Evolutionary conservation across 1,284 basidiomycete genomes (phyloP).

Genomic region (Trametes polyzona): DNA sequence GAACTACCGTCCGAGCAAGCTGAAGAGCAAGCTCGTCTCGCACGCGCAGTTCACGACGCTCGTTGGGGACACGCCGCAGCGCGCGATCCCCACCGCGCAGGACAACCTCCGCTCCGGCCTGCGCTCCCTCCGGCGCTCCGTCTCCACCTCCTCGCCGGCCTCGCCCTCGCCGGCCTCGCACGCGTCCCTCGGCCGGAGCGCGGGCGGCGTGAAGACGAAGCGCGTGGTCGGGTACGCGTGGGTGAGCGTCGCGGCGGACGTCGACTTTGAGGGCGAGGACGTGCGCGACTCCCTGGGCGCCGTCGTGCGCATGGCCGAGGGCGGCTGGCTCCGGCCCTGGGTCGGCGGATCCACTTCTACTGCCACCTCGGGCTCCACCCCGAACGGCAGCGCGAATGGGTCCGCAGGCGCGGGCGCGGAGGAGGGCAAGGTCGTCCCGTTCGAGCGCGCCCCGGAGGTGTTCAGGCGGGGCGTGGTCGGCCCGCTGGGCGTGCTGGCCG

Average conservation of each 20-base stretch:
- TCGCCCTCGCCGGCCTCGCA: slow-evolving; percentile 11
- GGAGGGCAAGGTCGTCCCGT: slow-evolving; percentile 45
- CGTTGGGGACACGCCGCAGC: slow-evolving; percentile 66
- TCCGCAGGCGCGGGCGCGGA: slow-evolving; percentile 9
- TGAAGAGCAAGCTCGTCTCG: slow-evolving; percentile 25
- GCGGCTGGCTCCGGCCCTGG: slow-evolving; percentile 33
- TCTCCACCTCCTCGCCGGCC: slow-evolving; percentile 28
- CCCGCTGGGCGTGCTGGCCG: slow-evolving; percentile 34
- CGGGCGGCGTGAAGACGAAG: slow-evolving; percentile 19
- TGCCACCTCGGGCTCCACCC: not conserved
- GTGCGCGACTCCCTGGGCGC: slow-evolving; percentile 66
- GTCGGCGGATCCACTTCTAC: slow-evolving; percentile 44
- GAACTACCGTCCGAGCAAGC: slow-evolving; percentile 16
- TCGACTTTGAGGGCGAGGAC: slow-evolving; percentile 80
- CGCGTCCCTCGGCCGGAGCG: slow-evolving; percentile 17
- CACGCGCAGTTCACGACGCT: slow-evolving; percentile 73
- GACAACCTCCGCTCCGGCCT: slow-evolving; percentile 75
- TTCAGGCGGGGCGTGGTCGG: slow-evolving; percentile 36
- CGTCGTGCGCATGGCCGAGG: slow-evolving; percentile 52
- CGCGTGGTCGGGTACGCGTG: slow-evolving; percentile 70
- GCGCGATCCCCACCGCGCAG: slow-evolving; percentile 65
- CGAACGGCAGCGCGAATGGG: not conserved
- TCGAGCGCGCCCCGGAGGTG: slow-evolving; percentile 65
- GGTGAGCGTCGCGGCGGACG: slow-evolving; percentile 73
- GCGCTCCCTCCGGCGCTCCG: slow-evolving; percentile 56